phyloP scores from a whole-genome alignment of 176 grass and related monocot species.

The Oryza coarctata region DNA sequence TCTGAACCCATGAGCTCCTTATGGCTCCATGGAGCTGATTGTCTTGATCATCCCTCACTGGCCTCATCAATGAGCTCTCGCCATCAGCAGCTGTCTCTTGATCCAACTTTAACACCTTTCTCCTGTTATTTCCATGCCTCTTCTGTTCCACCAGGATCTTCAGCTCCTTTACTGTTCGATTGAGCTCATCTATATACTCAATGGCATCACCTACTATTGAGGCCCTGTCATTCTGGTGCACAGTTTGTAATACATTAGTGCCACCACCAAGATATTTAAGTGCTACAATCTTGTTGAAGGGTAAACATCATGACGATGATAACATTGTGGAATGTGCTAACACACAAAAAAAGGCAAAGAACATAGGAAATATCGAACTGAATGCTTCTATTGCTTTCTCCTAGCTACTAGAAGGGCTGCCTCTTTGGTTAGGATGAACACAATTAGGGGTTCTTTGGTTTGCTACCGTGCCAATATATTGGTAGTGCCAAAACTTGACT shows the following conservation, averaged over 20 bases:
- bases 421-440: background rate
- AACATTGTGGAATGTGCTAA: background rate
- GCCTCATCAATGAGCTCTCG: constrained; percentile 64
- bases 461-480: too few species aligned
- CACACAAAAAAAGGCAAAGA: background rate
- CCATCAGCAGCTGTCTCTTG: constrained; percentile 54
- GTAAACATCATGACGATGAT: background rate
- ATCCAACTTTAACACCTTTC: constrained; percentile 57
- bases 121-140: constrained; percentile 45
- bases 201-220: constrained; percentile 83
- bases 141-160: constrained; percentile 72
- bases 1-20: constrained; percentile 81
- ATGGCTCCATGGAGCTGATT: constrained; percentile 47
- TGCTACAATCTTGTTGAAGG: constrained; percentile 18
- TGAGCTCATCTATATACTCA: constrained; percentile 85
- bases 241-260: constrained; percentile 25
- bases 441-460: background rate
- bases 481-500: too few species aligned
- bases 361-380: background rate
- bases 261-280: constrained; percentile 10
- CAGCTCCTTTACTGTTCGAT: constrained; percentile 73
- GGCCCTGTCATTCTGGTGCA: constrained; percentile 67
- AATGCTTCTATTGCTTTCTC: background rate
- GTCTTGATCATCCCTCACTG: constrained; percentile 47
- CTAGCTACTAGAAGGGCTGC: background rate